Percentiles rank a stretch among this genome's conserved stretches.
Conservation (phyloP, 768 basidiomycete species). For the Epithele typhae region DNA sequence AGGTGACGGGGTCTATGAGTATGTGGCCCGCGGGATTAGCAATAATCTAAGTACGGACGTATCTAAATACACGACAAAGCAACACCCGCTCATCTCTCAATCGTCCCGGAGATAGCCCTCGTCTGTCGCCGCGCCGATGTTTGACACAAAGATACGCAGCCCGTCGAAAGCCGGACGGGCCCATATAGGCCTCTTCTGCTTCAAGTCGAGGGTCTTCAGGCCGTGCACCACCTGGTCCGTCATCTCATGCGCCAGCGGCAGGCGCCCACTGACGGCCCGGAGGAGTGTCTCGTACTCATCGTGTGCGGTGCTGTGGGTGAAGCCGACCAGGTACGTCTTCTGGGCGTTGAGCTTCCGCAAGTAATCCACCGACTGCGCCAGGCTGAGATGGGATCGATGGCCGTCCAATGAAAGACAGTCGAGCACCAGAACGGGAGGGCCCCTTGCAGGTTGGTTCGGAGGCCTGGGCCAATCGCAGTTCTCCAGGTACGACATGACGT, state of each 20-base stretch:
- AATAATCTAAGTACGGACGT: conserved; percentile 1
- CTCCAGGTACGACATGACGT: conserved; percentile 45
- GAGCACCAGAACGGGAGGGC: conserved; percentile 59
- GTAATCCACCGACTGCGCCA: conserved; percentile 55
- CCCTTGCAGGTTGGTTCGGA: conserved; percentile 19
- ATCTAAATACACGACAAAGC: too few relatives aligned
- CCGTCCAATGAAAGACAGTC: conserved; percentile 67
- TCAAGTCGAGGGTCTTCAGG: conserved; percentile 38
- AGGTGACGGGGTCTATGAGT: background rate
- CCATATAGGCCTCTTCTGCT: conserved; percentile 50
- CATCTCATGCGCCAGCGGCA: conserved; percentile 24
- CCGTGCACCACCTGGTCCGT: conserved; percentile 37
- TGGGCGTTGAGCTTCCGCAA: conserved; percentile 54
- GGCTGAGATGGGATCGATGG: conserved; percentile 78
- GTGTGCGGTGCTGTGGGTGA: conserved; percentile 73
- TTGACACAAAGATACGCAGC: conserved; percentile 47
- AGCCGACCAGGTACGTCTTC: conserved; percentile 71
- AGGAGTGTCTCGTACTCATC: conserved; percentile 71
- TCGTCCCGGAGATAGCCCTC: conserved; percentile 11
- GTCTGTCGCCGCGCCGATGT: conserved; percentile 44
- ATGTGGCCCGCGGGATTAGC: background rate
- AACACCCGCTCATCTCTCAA: too few relatives aligned
- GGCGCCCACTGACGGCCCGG: conserved; percentile 41
- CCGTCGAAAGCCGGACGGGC: conserved; percentile 76
- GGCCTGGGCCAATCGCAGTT: conserved; percentile 32